A percentile compares a stretch with the other conserved stretches of the same genome.
These are phyloP conservation scores for Leptosphaerulina australis DNA, from an alignment of 2,329 filamentous ascomycete genomes.

Conservation along the genomic window DNA sequence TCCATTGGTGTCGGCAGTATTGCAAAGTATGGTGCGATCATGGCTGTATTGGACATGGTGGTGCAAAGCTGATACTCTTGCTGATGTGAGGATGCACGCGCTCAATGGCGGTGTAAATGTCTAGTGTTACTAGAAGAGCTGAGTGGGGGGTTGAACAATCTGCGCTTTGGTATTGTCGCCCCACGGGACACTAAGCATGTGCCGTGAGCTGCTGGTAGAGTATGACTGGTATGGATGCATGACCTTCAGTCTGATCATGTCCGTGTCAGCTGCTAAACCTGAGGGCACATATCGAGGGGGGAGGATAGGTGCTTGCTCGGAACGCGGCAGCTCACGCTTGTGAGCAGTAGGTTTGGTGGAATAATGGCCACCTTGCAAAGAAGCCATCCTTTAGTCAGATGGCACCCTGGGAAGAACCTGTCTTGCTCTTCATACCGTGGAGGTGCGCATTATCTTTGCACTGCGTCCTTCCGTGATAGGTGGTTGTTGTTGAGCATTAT, in stretches of 20 bases:
- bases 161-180: conserved; percentile 22
- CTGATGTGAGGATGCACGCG: conserved; percentile 29
- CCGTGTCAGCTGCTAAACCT: conserved; percentile 16
- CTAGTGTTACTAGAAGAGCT: conserved; percentile 14
- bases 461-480: conserved; percentile 29
- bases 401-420: neutral
- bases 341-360: neutral
- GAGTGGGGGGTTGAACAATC: conserved; percentile 23
- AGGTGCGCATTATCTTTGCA: conserved; percentile 35
- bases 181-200: conserved; percentile 24
- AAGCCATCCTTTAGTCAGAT: conserved; percentile 10
- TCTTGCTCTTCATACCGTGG: conserved; percentile 25
- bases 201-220: conserved; percentile 20
- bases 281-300: neutral
- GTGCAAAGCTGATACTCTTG: conserved; percentile 10
- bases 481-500: conserved; percentile 21
- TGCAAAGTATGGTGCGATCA: conserved; percentile 15
- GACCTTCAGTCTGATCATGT: conserved; percentile 23
- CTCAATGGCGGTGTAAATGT: conserved; percentile 11
- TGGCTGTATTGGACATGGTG: conserved; percentile 11
- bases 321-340: neutral
- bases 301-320: conserved; percentile 14
- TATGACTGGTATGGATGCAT: conserved; percentile 28
- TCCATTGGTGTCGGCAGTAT: conserved; percentile 8
- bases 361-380: neutral